A percentile compares a stretch with the other conserved stretches of the same genome.
Evolutionary conservation across 2,329 filamentous ascomycete species (phyloP).

Genomic region (Herpomyces periplanetae): DNA sequence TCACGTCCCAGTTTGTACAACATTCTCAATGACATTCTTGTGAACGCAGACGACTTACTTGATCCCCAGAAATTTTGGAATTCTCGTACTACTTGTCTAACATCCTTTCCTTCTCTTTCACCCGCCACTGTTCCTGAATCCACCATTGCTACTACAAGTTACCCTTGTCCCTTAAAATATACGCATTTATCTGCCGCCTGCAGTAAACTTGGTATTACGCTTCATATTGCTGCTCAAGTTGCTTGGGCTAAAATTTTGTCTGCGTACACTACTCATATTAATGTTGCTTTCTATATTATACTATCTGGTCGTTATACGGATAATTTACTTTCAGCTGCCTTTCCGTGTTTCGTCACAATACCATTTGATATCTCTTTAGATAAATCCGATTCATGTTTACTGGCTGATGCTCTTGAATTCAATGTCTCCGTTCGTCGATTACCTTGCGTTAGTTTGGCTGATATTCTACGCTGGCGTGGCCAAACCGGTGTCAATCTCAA

Average conservation of each 20-base stretch:
- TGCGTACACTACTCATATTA: constrained; percentile 30
- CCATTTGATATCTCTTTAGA: constrained; percentile 22
- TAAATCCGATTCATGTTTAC: constrained; percentile 14
- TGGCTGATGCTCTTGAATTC: constrained; percentile 21
- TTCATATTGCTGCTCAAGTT: constrained; percentile 34
- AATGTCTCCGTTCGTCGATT: constrained; percentile 23
- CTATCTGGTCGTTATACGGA: constrained; percentile 29
- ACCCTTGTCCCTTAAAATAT: no score
- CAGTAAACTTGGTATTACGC: constrained; percentile 18
- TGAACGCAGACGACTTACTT: no score
- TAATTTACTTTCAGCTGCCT: constrained; percentile 16
- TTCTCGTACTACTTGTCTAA: no score
- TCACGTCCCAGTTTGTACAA: no score
- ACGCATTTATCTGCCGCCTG: constrained; percentile 16
- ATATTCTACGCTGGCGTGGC: constrained; percentile 30
- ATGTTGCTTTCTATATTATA: constrained; percentile 38
- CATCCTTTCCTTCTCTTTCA: no score
- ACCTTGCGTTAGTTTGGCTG: constrained; percentile 26
- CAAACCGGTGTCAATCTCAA: constrained; percentile 25
- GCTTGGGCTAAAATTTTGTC: constrained; percentile 37
- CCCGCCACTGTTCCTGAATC: no score
- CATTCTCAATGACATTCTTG: no score
- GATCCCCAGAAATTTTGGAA: no score
- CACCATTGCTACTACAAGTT: no score
- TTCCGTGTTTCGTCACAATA: constrained; percentile 48